Base-by-base conservation (phyloP, 176 grass and related monocot species). In the Musa troglodytarum region DNA sequence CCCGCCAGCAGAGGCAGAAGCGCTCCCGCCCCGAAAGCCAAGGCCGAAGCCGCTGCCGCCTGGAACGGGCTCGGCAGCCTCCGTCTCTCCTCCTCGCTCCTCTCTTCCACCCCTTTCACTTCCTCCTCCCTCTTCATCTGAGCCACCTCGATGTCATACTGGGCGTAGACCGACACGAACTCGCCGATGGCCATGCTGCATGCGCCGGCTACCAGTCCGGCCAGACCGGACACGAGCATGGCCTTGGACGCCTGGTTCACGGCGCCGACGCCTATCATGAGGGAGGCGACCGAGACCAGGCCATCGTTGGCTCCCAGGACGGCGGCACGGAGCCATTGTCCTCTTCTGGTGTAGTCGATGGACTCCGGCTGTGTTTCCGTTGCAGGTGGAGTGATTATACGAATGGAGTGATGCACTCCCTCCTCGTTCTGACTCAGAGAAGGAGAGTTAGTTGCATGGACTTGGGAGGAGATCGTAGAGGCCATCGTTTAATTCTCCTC, bases 121-220 rank as follows among this genome's bases (percentile, higher is more conserved):
- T 75, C 54, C 68, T 71, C 50, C 7, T 71, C 68, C 43, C 73
- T 56, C 73, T 43, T 34, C 54, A 75, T 75, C 73, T 49, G 73
- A 25, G 73, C 73, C 54, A 75, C 54, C 73, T 75, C 73, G 26
- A 75, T 75, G 24, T 75, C 73, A 19, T 75, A 75, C 24, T 75
- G 73, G 14, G 73, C 24, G 25, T 75, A 75, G 24, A 75, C 73
- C 15, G 73, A 75, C 21, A 75, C 73, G 54, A 75, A 75, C 73
- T 75, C 73, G 13, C 73, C 73, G 24, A 75, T 75, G 73, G 73
- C 54, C 73, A 75, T 75, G 54, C 73, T 75, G 54, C 73, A 75
- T 11, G 73, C 73, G 13, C 73, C 73, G 22, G 73, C 73, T 6
- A 75, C 73, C 11, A 75, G 22, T 12, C 73, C 72, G 11, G 73